These are phyloP conservation scores for Asterionellopsis glacialis DNA, from an alignment of 108 stramenopile genomes.

Conservation along the genomic window DNA sequence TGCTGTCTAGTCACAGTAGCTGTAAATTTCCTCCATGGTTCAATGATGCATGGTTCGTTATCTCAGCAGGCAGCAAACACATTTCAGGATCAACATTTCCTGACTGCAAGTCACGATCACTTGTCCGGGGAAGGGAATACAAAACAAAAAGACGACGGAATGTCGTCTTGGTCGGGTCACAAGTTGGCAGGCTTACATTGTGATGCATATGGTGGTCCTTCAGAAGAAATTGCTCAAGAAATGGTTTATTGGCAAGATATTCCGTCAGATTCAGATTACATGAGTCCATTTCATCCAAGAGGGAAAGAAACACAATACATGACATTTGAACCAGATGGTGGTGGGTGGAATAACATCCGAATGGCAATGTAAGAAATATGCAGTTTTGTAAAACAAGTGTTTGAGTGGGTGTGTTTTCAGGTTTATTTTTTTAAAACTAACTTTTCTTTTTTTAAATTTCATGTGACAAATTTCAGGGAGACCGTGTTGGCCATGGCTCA, in stretches of 20 bases:
- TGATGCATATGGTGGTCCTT: slow-evolving; percentile 66
- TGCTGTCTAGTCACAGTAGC: background rate
- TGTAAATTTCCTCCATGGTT: background rate
- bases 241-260: slow-evolving; percentile 90
- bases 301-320: slow-evolving; percentile 55
- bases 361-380: slow-evolving; percentile 37
- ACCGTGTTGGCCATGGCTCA: slow-evolving; percentile 76
- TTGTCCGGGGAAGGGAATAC: background rate
- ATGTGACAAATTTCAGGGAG: slow-evolving; percentile 38
- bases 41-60: background rate
- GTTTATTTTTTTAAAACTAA: background rate
- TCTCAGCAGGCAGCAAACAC: background rate
- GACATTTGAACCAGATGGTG: slow-evolving; percentile 87
- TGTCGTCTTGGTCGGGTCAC: slow-evolving; percentile 10
- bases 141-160: background rate
- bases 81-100: background rate
- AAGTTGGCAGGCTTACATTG: slow-evolving; percentile 68
- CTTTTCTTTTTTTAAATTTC: background rate
- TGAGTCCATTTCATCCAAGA: slow-evolving; percentile 57
- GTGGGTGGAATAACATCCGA: slow-evolving; percentile 95
- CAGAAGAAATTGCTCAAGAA: slow-evolving; percentile 52
- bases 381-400: background rate
- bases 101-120: background rate
- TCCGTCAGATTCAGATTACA: slow-evolving; percentile 49
- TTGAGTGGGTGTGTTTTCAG: background rate